A percentile compares a stretch with the other conserved stretches of the same genome.
Evolutionary conservation across 164 flowering plant species (phyloP).

Genomic region (Macadamia tetraphylla): DNA sequence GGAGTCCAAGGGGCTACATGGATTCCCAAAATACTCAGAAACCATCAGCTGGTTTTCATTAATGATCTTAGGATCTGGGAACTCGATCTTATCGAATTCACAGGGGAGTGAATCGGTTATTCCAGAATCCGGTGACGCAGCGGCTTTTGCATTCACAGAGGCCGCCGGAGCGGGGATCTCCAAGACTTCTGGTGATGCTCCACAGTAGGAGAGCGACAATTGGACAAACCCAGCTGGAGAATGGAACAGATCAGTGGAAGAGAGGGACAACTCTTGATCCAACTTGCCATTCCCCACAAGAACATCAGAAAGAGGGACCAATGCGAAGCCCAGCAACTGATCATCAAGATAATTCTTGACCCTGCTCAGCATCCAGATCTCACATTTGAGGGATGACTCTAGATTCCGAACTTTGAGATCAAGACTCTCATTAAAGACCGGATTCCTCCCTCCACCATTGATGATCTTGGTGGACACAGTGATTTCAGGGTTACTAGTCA

Average conservation of each 20-base stretch:
- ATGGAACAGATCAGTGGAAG: constrained; percentile 70
- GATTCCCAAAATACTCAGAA: constrained; percentile 45
- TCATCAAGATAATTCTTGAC: constrained; percentile 68
- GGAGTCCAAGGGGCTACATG: constrained; percentile 28
- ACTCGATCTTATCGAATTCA: constrained; percentile 56
- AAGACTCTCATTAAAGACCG: constrained; percentile 53
- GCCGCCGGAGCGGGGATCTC: constrained; percentile 24
- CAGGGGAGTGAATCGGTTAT: constrained; percentile 19
- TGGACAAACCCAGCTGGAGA: constrained; percentile 73
- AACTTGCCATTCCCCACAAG: constrained; percentile 46
- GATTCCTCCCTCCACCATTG: constrained; percentile 69
- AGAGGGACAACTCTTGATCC: constrained; percentile 59
- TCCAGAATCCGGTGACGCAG: constrained; percentile 20
- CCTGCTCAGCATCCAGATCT: constrained; percentile 78
- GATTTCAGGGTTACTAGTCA: constrained; percentile 58
- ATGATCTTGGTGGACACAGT: constrained; percentile 51
- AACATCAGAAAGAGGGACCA: constrained; percentile 61
- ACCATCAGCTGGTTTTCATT: constrained; percentile 68
- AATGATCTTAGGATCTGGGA: constrained; percentile 58
- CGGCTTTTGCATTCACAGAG: constrained; percentile 12
- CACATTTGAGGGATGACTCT: constrained; percentile 58
- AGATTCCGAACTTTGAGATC: constrained; percentile 36
- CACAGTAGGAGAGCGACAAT: constrained; percentile 45
- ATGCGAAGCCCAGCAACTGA: constrained; percentile 64
- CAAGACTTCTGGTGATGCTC: constrained; percentile 53